Percentiles rank a stretch among this genome's conserved stretches.
phyloP scores from a whole-genome alignment of 768 basidiomycete genomes.

The Termitomyces sp. region DNA sequence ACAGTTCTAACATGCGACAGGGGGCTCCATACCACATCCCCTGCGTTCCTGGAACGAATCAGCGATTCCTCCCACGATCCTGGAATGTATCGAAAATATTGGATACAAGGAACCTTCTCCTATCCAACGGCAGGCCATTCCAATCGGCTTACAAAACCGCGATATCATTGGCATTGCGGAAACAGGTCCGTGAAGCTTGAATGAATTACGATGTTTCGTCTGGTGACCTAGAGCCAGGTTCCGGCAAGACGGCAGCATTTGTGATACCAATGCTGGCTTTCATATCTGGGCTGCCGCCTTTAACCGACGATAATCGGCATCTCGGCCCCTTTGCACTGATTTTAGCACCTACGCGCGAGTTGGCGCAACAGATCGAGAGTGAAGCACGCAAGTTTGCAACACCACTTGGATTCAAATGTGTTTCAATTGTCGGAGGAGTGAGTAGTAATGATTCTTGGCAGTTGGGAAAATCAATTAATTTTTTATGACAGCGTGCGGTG shows the following conservation, averaged over 20 bases:
- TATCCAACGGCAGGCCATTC: conserved; percentile 97
- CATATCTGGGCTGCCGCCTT: conserved; percentile 78
- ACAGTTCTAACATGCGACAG: conserved; percentile 29
- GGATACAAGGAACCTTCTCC: conserved; percentile 97
- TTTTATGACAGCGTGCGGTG: conserved; percentile 55
- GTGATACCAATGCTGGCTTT: conserved; percentile 98
- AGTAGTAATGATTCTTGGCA: conserved; percentile 22
- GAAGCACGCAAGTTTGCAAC: conserved; percentile 90
- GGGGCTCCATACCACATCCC: conserved; percentile 91
- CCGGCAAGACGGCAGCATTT: conserved; percentile 98
- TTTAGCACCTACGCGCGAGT: conserved; percentile 93
- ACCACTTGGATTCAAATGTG: conserved; percentile 87
- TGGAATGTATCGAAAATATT: conserved; percentile 82
- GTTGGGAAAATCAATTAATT: too few species aligned
- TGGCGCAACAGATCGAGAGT: conserved; percentile 94
- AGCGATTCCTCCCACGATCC: conserved; percentile 66
- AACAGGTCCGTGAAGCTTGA: conserved; percentile 53
- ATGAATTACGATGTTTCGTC: neutral
- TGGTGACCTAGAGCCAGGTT: conserved; percentile 47
- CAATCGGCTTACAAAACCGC: conserved; percentile 94
- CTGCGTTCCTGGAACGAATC: conserved; percentile 91
- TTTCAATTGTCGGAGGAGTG: conserved; percentile 97
- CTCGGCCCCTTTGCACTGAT: conserved; percentile 92
- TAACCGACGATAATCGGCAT: conserved; percentile 91
- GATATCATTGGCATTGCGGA: conserved; percentile 99